phyloP scores from a whole-genome alignment of 805 yeast genomes.

The Candida sphagnicola region DNA sequence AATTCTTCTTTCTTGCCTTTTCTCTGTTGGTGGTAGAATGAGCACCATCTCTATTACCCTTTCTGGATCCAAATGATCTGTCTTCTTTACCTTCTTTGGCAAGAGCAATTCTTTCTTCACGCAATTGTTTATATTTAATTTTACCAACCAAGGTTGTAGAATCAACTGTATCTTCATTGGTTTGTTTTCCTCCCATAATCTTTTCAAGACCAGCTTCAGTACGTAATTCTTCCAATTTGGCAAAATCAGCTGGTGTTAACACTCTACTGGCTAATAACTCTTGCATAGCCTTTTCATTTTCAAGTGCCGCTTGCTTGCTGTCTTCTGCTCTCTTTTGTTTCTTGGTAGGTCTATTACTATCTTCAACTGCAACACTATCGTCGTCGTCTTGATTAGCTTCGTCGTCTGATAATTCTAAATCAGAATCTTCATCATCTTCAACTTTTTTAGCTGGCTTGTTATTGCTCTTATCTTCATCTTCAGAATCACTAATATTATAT shows the following conservation, averaged over 20 bases:
- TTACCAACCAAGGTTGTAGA: conserved; percentile 74
- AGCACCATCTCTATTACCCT: conserved; percentile 68
- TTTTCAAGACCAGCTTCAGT: conserved; percentile 83
- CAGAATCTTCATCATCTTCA: conserved; percentile 25
- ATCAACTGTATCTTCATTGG: conserved; percentile 83
- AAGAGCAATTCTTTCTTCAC: conserved; percentile 86
- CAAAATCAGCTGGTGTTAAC: conserved; percentile 96
- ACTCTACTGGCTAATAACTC: conserved; percentile 70
- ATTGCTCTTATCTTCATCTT: conserved; percentile 43
- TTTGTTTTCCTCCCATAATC: conserved; percentile 55
- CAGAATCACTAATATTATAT: conserved; percentile 49
- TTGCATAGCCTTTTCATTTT: conserved; percentile 31
- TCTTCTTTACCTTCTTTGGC: conserved; percentile 92
- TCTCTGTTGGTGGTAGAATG: conserved; percentile 95
- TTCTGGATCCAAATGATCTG: conserved; percentile 83
- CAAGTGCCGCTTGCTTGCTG: conserved; percentile 16
- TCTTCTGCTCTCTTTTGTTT: conserved; percentile 20
- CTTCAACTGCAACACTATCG: conserved; percentile 21
- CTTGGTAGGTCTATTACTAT: conserved; percentile 36
- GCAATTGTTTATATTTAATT: conserved; percentile 73
- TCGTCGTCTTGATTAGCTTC: no score
- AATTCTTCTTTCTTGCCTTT: conserved; percentile 97
- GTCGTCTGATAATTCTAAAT: conserved; percentile 22
- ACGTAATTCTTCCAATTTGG: conserved; percentile 85
- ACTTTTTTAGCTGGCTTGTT: conserved; percentile 23